These are phyloP conservation scores for Azolla pinnata DNA, from an alignment of 75 land plant species.

Conservation along the genomic window DNA sequence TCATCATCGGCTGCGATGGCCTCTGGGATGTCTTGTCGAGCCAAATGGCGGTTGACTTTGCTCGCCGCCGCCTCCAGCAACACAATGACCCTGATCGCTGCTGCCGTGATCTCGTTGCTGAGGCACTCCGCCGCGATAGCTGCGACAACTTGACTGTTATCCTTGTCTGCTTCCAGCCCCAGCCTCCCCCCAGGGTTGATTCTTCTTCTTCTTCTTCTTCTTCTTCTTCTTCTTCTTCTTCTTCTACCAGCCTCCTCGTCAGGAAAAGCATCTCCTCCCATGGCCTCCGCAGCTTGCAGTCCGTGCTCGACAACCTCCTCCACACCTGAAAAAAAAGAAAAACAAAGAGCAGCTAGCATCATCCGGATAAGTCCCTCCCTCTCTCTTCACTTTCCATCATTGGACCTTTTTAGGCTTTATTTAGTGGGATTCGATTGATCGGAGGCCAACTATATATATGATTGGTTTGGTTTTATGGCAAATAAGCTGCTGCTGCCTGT, in stretches of 20 bases:
- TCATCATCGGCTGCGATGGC: slow-evolving; percentile 86
- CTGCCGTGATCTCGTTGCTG: slow-evolving; percentile 64
- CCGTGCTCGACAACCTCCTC: slow-evolving; percentile 54
- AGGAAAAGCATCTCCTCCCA: slow-evolving; percentile 65
- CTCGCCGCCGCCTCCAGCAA: slow-evolving; percentile 62
- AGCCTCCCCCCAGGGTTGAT: slow-evolving; percentile 57
- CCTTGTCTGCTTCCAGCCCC: slow-evolving; percentile 60
- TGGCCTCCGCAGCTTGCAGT: slow-evolving; percentile 48
- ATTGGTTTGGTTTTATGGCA: too few species aligned
- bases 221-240: too few species aligned
- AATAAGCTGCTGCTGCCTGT: too few species aligned
- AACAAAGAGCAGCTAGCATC: too few species aligned
- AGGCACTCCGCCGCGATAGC: slow-evolving; percentile 67
- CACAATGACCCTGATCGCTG: slow-evolving; percentile 80
- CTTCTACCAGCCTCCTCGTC: slow-evolving; percentile 35
- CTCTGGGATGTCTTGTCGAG: slow-evolving; percentile 84
- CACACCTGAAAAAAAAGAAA: too few species aligned
- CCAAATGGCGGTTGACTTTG: slow-evolving; percentile 85
- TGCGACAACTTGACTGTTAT: slow-evolving; percentile 77
- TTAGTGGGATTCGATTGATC: too few species aligned
- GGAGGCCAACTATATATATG: too few species aligned
- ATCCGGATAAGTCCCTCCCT: too few species aligned
- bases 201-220: too few species aligned
- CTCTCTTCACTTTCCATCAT: too few species aligned
- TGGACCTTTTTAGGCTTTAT: too few species aligned